Base-by-base conservation (phyloP, 345 rosid genomes). In the Lepidium africanum region DNA sequence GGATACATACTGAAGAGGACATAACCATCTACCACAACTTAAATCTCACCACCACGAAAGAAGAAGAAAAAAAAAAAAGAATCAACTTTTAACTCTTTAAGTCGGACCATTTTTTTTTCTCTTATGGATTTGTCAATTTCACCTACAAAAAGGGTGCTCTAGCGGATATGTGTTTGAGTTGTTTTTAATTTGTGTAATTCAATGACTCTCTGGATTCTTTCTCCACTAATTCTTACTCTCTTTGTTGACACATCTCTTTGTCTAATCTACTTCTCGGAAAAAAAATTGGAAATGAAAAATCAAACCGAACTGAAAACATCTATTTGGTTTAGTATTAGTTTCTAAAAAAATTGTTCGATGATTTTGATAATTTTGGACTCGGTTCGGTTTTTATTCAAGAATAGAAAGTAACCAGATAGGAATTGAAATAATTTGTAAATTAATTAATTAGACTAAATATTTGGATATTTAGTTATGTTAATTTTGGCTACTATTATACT, bases 1-100 rank as follows among this genome's bases (percentile, higher is more conserved):
- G 97, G 94, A 41, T 90, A 85, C 67, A 80, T 89, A 19, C 14
- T 90, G 83, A 87, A 87, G 84, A 81, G 78, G 57, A 72, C 87
- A 56, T 89, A 77, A 86, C 69, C 43, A 50, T 9, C 41, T 10
- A 39, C 65, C 36, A 3, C n/a, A 62, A 42, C n/a, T 50, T 8
- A 25, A 49, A 19, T 14, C 59, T 21, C 57, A 23, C 41, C 32
- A 7, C 71, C 54, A 59, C 67, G 55, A 65, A 61, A 70, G 30
- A 58, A 40, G 19, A 5, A 39, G 5, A 14, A 33, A 38, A 27
- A 48, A 1, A 9, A 46, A 45, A 19, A 56, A 19, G 46, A 35
- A 55, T 19, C 39, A 33, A 56, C 60, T 10, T 57, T 57, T 50
- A 74, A 59, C 73, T 67, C 68, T 65, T 21, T 58, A 49, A 40